These are phyloP conservation scores for Tulasnella sp. DNA, from an alignment of 768 basidiomycete species.

Conservation along the genomic window DNA sequence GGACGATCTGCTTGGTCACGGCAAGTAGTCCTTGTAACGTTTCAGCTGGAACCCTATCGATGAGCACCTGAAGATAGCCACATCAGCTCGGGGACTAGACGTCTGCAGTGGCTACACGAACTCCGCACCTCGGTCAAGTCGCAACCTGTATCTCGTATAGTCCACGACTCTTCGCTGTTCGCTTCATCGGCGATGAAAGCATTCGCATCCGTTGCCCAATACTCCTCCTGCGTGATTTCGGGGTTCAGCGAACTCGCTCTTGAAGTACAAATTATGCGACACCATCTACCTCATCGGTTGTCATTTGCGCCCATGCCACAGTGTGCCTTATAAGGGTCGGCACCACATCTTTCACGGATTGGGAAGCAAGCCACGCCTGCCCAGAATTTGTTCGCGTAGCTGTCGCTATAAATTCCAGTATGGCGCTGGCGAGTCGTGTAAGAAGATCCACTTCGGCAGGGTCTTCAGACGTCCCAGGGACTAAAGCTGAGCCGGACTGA, in stretches of 20 bases:
- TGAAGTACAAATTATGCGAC: background rate
- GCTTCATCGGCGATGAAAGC: conserved; percentile 89
- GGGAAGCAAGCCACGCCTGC: conserved; percentile 48
- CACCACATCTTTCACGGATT: conserved; percentile 30
- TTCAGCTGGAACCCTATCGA: conserved; percentile 43
- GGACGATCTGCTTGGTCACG: conserved; percentile 44
- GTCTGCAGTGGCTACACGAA: background rate
- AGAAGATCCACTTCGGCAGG: conserved; percentile 53
- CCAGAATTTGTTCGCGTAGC: conserved; percentile 54
- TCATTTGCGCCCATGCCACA: conserved; percentile 75
- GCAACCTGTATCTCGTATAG: conserved; percentile 71
- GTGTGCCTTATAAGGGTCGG: conserved; percentile 42
- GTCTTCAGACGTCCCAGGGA: conserved; percentile 61
- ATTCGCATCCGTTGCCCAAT: conserved; percentile 83
- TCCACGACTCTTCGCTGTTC: conserved; percentile 87
- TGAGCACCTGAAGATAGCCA: conserved; percentile 38
- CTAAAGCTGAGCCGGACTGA: conserved; percentile 26
- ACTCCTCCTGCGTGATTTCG: conserved; percentile 59
- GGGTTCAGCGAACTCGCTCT: background rate
- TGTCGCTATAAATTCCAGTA: conserved; percentile 70
- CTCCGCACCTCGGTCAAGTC: conserved; percentile 63
- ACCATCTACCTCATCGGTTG: conserved; percentile 67
- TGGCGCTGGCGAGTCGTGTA: conserved; percentile 61
- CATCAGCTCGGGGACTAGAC: conserved; percentile 3
- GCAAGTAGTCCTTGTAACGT: conserved; percentile 44